Conservation (phyloP, 345 rosid species). For the Pelargonium nanum region DNA sequence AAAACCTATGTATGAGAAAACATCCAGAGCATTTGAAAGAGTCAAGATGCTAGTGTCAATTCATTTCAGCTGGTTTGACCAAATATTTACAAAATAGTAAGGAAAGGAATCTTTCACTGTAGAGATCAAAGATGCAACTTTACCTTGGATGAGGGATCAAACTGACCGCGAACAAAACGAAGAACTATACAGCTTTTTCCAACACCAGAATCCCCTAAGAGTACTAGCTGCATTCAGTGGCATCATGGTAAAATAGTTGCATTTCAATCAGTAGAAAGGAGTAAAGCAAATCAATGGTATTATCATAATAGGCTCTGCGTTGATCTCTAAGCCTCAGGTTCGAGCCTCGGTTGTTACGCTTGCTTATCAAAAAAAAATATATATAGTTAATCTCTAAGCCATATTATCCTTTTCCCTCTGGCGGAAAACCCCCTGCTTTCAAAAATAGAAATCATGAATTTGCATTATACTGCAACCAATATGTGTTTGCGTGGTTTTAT, state of each 20-base stretch:
- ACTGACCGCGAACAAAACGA: slow-evolving; percentile 95
- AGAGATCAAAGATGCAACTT: not conserved
- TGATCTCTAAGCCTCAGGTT: too few species aligned
- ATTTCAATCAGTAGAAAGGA: slow-evolving; percentile 1
- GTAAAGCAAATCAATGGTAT: not conserved
- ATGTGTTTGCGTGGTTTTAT: not conserved
- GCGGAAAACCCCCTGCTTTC: too few species aligned
- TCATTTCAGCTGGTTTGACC: not conserved
- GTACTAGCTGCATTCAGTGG: slow-evolving; percentile 52
- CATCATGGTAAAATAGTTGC: not conserved
- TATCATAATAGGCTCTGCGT: too few species aligned
- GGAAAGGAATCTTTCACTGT: not conserved
- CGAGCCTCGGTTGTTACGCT: too few species aligned
- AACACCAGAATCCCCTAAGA: slow-evolving; percentile 95
- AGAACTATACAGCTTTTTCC: slow-evolving; percentile 98
- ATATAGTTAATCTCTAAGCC: too few species aligned
- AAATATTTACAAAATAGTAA: not conserved
- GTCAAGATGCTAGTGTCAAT: not conserved
- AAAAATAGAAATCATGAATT: too few species aligned
- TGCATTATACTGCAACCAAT: too few species aligned
- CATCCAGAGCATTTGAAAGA: not conserved
- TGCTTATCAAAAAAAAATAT: too few species aligned
- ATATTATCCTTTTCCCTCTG: too few species aligned
- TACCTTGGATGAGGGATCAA: slow-evolving; percentile 94
- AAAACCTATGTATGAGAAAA: slow-evolving; percentile 2